Percentiles rank a stretch among this genome's conserved stretches.
These are phyloP conservation scores for Calcarisporium arbuscula DNA, from an alignment of 2,329 filamentous ascomycete species.

Conservation along the genomic window DNA sequence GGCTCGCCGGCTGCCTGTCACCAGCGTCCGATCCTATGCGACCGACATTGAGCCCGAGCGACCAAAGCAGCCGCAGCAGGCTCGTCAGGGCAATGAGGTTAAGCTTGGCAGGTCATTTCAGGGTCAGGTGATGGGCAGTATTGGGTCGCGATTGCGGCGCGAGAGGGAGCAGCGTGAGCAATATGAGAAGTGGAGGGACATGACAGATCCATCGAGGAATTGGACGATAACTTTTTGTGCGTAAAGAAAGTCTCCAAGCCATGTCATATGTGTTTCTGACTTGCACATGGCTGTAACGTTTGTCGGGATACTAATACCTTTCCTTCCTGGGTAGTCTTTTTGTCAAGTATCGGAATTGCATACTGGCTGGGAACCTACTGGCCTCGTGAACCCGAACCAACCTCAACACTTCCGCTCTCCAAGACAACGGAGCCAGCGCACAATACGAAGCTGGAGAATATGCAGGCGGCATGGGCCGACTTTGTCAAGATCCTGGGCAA, in stretches of 20 bases:
- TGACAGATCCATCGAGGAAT: slow-evolving; percentile 36
- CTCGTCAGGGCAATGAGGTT: slow-evolving; percentile 29
- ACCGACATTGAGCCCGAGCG: slow-evolving; percentile 30
- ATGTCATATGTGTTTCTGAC: too few relatives aligned
- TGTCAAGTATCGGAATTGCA: slow-evolving; percentile 43
- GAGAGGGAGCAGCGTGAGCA: slow-evolving; percentile 48
- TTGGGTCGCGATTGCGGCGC: slow-evolving; percentile 46
- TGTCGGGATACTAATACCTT: slow-evolving; percentile 4
- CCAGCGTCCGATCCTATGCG: slow-evolving; percentile 22
- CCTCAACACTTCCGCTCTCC: slow-evolving; percentile 54
- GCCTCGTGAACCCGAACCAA: slow-evolving; percentile 41
- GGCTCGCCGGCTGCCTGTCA: slow-evolving; percentile 15
- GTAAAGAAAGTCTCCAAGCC: too few relatives aligned
- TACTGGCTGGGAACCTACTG: slow-evolving; percentile 55
- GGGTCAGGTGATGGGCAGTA: slow-evolving; percentile 55
- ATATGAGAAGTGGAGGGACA: slow-evolving; percentile 36
- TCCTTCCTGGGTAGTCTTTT: slow-evolving; percentile 35
- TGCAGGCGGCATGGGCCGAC: slow-evolving; percentile 65
- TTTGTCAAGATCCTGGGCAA: slow-evolving; percentile 58
- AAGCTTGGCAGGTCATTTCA: slow-evolving; percentile 41
- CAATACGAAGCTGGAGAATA: slow-evolving; percentile 54
- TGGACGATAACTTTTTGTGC: slow-evolving; percentile 50
- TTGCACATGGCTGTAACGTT: background rate
- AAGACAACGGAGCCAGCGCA: slow-evolving; percentile 46
- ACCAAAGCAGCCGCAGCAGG: slow-evolving; percentile 21